phyloP scores from a whole-genome alignment of 805 yeast species.

The Metschnikowia kofuensis region DNA sequence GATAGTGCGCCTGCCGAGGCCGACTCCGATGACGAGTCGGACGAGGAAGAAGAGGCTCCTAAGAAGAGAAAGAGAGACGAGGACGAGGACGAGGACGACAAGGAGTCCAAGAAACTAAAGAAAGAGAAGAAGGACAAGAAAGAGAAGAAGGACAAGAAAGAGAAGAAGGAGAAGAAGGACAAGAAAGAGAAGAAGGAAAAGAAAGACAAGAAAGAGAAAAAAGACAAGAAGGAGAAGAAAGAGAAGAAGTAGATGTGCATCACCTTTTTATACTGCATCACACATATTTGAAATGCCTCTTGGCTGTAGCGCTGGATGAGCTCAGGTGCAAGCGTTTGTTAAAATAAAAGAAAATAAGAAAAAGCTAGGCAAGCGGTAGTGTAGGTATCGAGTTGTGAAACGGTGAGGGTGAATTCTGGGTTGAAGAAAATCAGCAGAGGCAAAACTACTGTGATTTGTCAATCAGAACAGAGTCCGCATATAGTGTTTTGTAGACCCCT shows the following conservation, averaged over 20 bases:
- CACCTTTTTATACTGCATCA: slow-evolving; percentile 19
- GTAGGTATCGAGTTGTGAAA: slow-evolving; percentile 19
- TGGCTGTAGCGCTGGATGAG: not conserved
- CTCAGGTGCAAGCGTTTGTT: not conserved
- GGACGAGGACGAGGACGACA: slow-evolving; percentile 19
- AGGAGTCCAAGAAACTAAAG: slow-evolving; percentile 16
- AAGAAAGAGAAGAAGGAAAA: slow-evolving; percentile 50
- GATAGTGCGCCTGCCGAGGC: slow-evolving; percentile 22
- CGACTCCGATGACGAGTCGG: slow-evolving; percentile 25
- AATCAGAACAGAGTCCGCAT: no score
- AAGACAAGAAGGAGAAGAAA: slow-evolving; percentile 30
- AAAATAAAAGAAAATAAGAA: not conserved
- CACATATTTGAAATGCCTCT: slow-evolving; percentile 7
- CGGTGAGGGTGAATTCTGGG: no score
- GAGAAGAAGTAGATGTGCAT: slow-evolving; percentile 28
- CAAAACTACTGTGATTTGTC: no score
- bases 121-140: slow-evolving; percentile 24
- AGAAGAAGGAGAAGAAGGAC: slow-evolving; percentile 49
- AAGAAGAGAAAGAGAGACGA: slow-evolving; percentile 21
- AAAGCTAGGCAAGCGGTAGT: not conserved
- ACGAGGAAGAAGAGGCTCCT: slow-evolving; percentile 15
- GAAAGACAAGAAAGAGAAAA: slow-evolving; percentile 36
- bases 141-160: slow-evolving; percentile 34
- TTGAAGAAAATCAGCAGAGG: no score
- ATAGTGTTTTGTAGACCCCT: no score